A percentile compares a stretch with the other conserved stretches of the same genome.
Evolutionary conservation across 2,329 filamentous ascomycete species (phyloP).

Genomic region (Aspergillus hiratsukae): DNA sequence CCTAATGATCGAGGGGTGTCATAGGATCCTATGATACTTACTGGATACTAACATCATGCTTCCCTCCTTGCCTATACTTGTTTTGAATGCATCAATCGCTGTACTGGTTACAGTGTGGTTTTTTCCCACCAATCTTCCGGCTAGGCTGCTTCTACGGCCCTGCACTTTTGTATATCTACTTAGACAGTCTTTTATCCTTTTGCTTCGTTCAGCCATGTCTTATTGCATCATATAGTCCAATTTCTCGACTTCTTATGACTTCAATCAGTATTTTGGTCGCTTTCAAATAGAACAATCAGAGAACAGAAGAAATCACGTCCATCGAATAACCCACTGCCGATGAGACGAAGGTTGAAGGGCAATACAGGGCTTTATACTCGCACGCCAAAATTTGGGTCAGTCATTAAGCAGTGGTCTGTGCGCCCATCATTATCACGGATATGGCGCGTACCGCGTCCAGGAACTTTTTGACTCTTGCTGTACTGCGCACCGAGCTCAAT

Average conservation of each 20-base stretch:
- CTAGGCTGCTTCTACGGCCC: not conserved
- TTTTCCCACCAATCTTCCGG: constrained; percentile 1
- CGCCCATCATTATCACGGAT: constrained; percentile 5
- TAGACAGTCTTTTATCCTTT: constrained; percentile 2
- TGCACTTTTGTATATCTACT: constrained; percentile 11
- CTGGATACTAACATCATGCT: constrained; percentile 3
- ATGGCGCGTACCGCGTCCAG: constrained; percentile 19
- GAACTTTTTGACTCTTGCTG: constrained; percentile 1
- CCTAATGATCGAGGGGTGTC: not conserved
- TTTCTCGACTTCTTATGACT: not conserved
- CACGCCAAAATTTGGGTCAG: not conserved
- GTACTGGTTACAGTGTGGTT: constrained; percentile 18
- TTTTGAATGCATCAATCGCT: not conserved
- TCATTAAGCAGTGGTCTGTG: constrained; percentile 34
- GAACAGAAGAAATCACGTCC: not conserved
- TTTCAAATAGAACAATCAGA: not conserved
- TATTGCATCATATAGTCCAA: constrained; percentile 4
- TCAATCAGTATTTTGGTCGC: not conserved
- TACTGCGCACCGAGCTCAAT: not conserved
- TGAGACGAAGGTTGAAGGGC: no score
- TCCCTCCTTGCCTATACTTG: not conserved
- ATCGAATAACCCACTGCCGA: no score
- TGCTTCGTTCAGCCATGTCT: not conserved
- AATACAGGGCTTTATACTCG: not conserved
- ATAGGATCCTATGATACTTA: not conserved